Percentiles rank a stretch among this genome's conserved stretches.
Conservation (phyloP, 1,284 basidiomycete species). For the Kalmanozyma brasiliensis region DNA sequence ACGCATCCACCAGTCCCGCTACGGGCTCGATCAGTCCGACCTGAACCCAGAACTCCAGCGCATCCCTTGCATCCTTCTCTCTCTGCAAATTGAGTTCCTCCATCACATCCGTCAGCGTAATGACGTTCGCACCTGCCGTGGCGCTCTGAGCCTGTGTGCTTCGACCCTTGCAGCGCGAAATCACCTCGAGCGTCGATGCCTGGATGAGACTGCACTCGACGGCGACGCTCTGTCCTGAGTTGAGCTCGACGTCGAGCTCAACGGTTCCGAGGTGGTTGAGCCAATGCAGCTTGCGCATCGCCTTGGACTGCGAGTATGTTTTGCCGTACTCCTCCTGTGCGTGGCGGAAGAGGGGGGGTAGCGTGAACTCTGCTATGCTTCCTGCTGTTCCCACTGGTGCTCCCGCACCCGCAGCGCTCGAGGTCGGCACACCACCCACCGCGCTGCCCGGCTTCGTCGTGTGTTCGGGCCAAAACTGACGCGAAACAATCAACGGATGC, state of each 20-base stretch:
- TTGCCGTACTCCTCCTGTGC: conserved; percentile 49
- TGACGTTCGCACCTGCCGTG: conserved; percentile 6
- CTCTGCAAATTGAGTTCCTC: conserved; percentile 44
- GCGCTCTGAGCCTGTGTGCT: neutral
- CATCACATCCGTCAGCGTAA: conserved; percentile 42
- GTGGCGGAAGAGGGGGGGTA: conserved; percentile 48
- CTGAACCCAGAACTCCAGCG: conserved; percentile 36
- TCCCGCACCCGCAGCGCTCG: neutral
- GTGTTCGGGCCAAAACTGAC: conserved; percentile 65
- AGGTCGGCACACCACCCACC: neutral
- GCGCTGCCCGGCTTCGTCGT: conserved; percentile 13
- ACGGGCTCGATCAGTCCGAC: conserved; percentile 22
- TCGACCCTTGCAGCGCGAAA: conserved; percentile 19
- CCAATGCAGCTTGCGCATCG: conserved; percentile 53
- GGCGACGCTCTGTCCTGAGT: conserved; percentile 36
- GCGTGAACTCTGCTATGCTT: conserved; percentile 39
- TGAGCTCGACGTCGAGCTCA: conserved; percentile 54
- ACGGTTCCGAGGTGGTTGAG: conserved; percentile 56
- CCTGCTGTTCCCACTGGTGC: conserved; percentile 4
- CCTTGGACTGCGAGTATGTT: conserved; percentile 26
- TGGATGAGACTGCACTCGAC: conserved; percentile 43
- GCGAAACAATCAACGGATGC: conserved; percentile 60
- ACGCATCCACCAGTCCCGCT: conserved; percentile 28
- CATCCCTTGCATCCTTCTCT: conserved; percentile 38
- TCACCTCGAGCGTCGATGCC: conserved; percentile 38